Base-by-base conservation (phyloP, 2,329 filamentous ascomycete species). In the Immersiporthe knoxdaviesiana region DNA sequence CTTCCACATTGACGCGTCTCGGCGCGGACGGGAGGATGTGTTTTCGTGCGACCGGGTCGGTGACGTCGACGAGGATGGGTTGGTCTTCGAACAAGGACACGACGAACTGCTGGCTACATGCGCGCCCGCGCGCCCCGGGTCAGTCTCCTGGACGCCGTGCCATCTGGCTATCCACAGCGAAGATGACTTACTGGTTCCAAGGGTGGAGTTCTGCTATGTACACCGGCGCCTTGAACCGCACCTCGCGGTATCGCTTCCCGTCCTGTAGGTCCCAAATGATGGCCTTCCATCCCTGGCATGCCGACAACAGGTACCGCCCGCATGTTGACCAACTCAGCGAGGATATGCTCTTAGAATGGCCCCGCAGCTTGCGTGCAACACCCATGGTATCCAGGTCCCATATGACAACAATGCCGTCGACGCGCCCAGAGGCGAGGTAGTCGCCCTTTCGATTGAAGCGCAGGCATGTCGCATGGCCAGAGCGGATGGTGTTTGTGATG, bases 321-420 rank as follows among this genome's bases (percentile, higher is more conserved):
- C 94, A 93, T 75, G 91, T 87, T 65, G 95, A 97, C 96, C 96
- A 99, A 82, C 94, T 97, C 70, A 99, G 81, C 65, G 93, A 97
- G 74, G 97, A 95, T 68, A 99, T 94, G 78, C 96, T 95, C 77
- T 93, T 91, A 64, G 92, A 97, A 81, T 99, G 96, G 16, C 95
- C 96, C 73, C 93, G 90, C 72, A 99, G 84, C 81, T 98, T 99
- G 77, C 94, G 91, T 69, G 96, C 96, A 5, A 98, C 93, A 50
- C 96, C 95, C 85, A 97, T 97, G 12, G 97, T 99, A 81, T 99
- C 97, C 63, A 98, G 89, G 78, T 99, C 96, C 86, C 97, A 99
- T 61, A 99, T 92, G 67, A 97, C 93, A 54, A 99, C 92, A 6
- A 93, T 96, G 74, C 96, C 96, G 81, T 99, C 96, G 72, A 94